Percentiles rank a stretch among this genome's conserved stretches.
These are phyloP conservation scores for Castanea sativa DNA, from an alignment of 306 rosid genomes.

Conservation along the genomic window DNA sequence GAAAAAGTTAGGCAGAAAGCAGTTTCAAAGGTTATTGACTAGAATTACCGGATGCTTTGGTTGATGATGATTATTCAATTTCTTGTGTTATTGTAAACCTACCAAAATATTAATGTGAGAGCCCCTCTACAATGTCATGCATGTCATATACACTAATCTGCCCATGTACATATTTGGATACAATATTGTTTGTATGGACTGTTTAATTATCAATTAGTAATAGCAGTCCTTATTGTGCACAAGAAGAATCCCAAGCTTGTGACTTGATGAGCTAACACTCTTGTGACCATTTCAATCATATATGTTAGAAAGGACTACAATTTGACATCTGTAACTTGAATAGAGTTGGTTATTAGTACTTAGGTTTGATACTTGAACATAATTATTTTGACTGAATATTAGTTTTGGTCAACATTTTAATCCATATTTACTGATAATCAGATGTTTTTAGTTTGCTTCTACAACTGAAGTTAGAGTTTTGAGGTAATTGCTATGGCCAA, in stretches of 20 bases:
- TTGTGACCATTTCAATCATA: not conserved
- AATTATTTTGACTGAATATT: not conserved
- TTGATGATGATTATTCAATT: conserved; percentile 8
- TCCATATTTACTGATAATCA: not conserved
- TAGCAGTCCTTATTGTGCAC: not conserved
- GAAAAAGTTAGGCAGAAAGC: conserved; percentile 95
- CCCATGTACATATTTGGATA: not conserved
- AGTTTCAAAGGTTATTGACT: conserved; percentile 71
- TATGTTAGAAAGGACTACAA: not conserved
- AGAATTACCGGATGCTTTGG: not conserved
- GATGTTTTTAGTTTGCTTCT: not conserved
- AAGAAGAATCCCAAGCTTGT: not conserved
- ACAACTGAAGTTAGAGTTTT: not conserved
- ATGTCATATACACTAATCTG: not conserved
- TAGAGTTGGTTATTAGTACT: not conserved
- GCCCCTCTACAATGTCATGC: conserved; percentile 11
- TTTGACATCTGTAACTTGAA: not conserved
- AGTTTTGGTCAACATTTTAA: not conserved
- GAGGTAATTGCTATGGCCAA: not conserved
- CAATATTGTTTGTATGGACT: not conserved
- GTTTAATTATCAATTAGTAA: not conserved
- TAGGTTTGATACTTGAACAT: not conserved
- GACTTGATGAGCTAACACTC: not conserved
- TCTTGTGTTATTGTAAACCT: conserved; percentile 1
- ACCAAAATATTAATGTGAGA: not conserved